phyloP scores from a whole-genome alignment of 1,284 basidiomycete genomes.

The Apiotrichum laibachii region DNA sequence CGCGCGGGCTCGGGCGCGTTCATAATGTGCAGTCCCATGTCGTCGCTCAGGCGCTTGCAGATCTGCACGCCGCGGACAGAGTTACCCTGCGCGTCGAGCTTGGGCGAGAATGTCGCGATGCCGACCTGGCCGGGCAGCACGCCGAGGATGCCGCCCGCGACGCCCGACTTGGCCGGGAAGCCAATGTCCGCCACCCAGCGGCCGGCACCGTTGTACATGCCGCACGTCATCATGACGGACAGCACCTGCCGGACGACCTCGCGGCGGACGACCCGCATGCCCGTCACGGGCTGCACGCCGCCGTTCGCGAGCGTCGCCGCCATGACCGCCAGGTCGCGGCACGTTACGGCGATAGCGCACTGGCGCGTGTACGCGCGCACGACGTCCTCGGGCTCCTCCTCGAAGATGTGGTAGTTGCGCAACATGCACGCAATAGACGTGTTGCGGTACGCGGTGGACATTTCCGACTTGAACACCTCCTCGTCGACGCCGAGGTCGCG shows the following conservation, averaged over 20 bases:
- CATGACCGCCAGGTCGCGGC: slow-evolving; percentile 23
- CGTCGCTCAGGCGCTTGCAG: slow-evolving; percentile 19
- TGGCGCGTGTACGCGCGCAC: slow-evolving; percentile 20
- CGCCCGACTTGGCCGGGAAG: slow-evolving; percentile 20
- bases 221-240: slow-evolving; percentile 22
- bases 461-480: slow-evolving; percentile 13
- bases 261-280: slow-evolving; percentile 12
- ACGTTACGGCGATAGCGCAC: slow-evolving; percentile 18
- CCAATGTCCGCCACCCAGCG: slow-evolving; percentile 16
- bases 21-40: slow-evolving; percentile 27
- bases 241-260: slow-evolving; percentile 19
- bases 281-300: slow-evolving; percentile 23
- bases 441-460: slow-evolving; percentile 19
- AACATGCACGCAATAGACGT: slow-evolving; percentile 21
- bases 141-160: slow-evolving; percentile 21
- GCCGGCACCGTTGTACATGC: slow-evolving; percentile 24
- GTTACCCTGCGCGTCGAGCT: slow-evolving; percentile 18
- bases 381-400: slow-evolving; percentile 9
- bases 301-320: slow-evolving; percentile 19
- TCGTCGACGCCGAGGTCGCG: slow-evolving; percentile 18
- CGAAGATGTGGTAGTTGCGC: slow-evolving; percentile 17
- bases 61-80: slow-evolving; percentile 16
- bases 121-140: slow-evolving; percentile 19
- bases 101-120: slow-evolving; percentile 19
- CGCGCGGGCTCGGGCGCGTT: slow-evolving; percentile 19